A percentile compares a stretch with the other conserved stretches of the same genome.
These are phyloP conservation scores for Cyclostephanos tholiformis DNA, from an alignment of 108 stramenopile genomes.

Conservation along the genomic window DNA sequence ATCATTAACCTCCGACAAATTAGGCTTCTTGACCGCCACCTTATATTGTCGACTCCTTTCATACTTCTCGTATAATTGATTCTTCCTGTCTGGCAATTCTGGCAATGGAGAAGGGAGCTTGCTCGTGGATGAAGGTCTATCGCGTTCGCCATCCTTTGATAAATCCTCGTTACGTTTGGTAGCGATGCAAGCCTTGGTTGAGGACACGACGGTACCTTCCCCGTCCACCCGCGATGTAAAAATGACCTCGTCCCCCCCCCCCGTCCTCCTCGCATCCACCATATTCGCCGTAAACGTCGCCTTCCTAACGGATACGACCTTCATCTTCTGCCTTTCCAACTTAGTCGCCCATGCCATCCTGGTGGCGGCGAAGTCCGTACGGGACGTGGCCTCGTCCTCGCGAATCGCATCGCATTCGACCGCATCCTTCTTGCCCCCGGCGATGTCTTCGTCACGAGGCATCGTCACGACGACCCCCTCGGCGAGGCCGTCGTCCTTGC, in stretches of 20 bases:
- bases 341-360: constrained; percentile 5
- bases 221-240: background rate
- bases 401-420: background rate
- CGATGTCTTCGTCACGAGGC: background rate
- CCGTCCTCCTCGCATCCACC: background rate
- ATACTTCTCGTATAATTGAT: background rate
- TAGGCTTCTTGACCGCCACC: background rate
- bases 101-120: background rate
- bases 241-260: background rate
- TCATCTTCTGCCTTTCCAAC: constrained; percentile 4
- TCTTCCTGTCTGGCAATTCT: too few species aligned
- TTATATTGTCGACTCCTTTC: background rate
- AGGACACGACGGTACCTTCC: background rate
- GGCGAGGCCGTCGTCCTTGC: background rate
- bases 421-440: background rate
- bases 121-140: too few species aligned
- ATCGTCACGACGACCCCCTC: background rate
- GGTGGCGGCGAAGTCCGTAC: background rate
- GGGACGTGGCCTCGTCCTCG: background rate
- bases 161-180: background rate
- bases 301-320: background rate
- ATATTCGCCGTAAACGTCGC: background rate
- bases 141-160: background rate
- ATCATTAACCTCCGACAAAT: background rate
- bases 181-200: background rate